These are phyloP conservation scores for Hymenoscyphus occultus DNA, from an alignment of 2,329 filamentous ascomycete genomes.

Conservation along the genomic window DNA sequence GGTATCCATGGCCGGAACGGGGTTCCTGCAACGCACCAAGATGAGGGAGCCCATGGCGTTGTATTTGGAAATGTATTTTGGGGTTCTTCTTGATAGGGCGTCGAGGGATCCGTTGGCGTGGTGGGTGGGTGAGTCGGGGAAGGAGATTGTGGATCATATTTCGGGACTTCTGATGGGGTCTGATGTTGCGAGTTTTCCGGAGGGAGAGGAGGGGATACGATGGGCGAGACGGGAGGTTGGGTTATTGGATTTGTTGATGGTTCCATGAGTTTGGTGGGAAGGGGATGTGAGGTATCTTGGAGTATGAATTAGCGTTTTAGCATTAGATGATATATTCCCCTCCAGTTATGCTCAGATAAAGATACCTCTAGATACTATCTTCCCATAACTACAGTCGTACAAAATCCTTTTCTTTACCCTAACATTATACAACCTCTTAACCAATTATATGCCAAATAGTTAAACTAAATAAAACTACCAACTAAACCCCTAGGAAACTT, in stretches of 20 bases:
- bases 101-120: neutral
- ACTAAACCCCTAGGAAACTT: too few species aligned
- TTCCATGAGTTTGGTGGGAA: neutral
- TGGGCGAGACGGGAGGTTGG: neutral
- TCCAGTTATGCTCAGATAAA: too few species aligned
- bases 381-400: too few species aligned
- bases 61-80: neutral
- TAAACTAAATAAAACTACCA: too few species aligned
- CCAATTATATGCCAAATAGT: too few species aligned
- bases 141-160: neutral
- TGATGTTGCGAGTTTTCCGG: neutral
- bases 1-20: neutral
- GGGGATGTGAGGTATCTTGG: neutral
- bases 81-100: neutral
- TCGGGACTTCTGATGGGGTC: neutral
- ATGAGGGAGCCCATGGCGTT: neutral
- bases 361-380: too few species aligned
- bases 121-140: neutral
- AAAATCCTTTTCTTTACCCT: too few species aligned
- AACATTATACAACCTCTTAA: too few species aligned
- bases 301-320: too few species aligned
- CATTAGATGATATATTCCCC: too few species aligned
- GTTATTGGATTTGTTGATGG: neutral
- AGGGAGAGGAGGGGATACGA: neutral
- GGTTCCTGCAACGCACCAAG: neutral